phyloP scores from a whole-genome alignment of 2,329 filamentous ascomycete genomes.

The Aspergillus calidoustus region DNA sequence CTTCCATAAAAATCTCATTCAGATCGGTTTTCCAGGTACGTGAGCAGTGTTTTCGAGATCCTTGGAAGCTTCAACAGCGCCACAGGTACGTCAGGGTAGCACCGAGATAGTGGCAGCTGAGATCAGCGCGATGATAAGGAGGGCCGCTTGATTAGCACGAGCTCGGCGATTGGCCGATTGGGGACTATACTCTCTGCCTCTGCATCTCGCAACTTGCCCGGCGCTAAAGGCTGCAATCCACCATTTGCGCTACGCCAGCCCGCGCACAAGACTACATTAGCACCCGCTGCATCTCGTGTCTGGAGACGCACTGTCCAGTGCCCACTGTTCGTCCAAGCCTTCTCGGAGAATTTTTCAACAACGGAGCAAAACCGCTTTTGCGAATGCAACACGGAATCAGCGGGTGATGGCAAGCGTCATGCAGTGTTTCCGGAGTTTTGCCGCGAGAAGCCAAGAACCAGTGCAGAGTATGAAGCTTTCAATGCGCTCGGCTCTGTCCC shows the following conservation, averaged over 20 bases:
- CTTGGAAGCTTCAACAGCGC: background rate
- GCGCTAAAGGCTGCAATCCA: background rate
- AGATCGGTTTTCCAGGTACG: background rate
- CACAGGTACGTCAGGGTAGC: background rate
- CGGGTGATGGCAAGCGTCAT: background rate
- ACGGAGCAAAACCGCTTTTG: background rate
- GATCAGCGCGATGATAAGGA: background rate
- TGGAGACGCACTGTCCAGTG: background rate
- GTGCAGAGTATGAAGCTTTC: background rate
- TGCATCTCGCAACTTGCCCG: background rate
- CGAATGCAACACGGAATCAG: conserved; percentile 2
- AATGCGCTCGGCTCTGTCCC: background rate
- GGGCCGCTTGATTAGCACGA: background rate
- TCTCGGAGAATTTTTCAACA: conserved; percentile 1
- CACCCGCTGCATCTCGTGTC: background rate
- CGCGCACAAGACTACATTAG: background rate
- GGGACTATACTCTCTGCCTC: background rate
- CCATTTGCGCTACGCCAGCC: background rate
- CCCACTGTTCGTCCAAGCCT: background rate
- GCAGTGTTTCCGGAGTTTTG: conserved; percentile 8
- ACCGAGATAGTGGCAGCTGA: background rate
- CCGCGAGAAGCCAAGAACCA: background rate
- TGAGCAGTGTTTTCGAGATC: background rate
- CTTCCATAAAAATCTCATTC: background rate
- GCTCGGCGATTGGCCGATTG: background rate